phyloP scores from a whole-genome alignment of 441 rosid genomes.

The Metrosideros polymorpha region DNA sequence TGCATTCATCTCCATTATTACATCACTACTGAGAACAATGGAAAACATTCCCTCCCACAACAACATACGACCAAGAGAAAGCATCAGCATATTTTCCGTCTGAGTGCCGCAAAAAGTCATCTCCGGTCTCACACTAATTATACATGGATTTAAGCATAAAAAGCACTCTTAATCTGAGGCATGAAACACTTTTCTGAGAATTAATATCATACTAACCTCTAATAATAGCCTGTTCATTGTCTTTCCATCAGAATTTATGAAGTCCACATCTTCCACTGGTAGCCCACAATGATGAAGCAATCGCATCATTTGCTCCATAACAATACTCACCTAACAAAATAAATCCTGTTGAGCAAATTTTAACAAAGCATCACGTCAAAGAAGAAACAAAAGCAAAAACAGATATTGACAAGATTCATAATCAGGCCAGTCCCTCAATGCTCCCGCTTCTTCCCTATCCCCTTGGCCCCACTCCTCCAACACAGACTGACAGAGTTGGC shows the following conservation, averaged over 20 bases:
- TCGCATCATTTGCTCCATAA: slow-evolving; percentile 97
- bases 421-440: neutral
- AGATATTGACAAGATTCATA: neutral
- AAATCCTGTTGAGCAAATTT: neutral
- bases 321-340: slow-evolving; percentile 64
- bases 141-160: neutral
- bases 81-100: neutral
- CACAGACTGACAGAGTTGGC: neutral
- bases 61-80: neutral
- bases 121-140: neutral
- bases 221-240: slow-evolving; percentile 75
- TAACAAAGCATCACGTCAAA: neutral
- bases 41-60: neutral
- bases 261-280: slow-evolving; percentile 86
- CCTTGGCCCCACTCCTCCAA: neutral
- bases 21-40: neutral
- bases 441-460: neutral
- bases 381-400: neutral
- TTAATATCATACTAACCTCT: slow-evolving; percentile 55
- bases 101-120: neutral
- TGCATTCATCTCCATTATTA: neutral
- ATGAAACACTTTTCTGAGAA: neutral
- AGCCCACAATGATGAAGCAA: slow-evolving; percentile 82
- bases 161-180: neutral
- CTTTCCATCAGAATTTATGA: slow-evolving; percentile 88